Evolutionary conservation across 2,329 filamentous ascomycete genomes (phyloP).

Genomic region (Colletotrichum sp.): DNA sequence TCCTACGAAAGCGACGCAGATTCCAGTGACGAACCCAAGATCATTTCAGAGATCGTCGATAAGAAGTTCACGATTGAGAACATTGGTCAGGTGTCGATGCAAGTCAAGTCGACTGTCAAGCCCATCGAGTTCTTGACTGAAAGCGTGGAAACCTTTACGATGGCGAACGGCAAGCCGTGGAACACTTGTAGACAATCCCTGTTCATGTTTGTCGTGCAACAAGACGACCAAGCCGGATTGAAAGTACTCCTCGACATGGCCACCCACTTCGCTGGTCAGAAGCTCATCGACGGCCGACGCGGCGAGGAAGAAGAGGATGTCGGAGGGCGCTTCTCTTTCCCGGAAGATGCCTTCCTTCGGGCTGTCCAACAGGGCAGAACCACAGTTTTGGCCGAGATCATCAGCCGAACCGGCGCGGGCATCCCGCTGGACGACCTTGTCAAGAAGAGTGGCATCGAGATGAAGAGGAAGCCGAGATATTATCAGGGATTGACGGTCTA

Average conservation of each 20-base stretch:
- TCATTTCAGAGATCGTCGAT: conserved; percentile 63
- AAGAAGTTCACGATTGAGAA: conserved; percentile 78
- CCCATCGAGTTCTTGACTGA: conserved; percentile 59
- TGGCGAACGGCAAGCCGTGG: conserved; percentile 32
- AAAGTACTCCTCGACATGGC: conserved; percentile 62
- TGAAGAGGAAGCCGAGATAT: conserved; percentile 69
- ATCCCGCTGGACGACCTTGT: conserved; percentile 73
- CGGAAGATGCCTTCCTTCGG: conserved; percentile 42
- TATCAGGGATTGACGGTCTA: conserved; percentile 82
- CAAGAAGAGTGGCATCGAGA: conserved; percentile 67
- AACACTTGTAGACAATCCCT: conserved; percentile 28
- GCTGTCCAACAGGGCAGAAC: conserved; percentile 56
- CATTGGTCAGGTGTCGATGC: conserved; percentile 70
- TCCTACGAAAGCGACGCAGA: conserved; percentile 36
- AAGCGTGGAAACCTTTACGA: conserved; percentile 36
- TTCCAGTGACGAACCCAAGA: conserved; percentile 43
- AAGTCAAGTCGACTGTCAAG: conserved; percentile 68
- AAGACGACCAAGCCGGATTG: conserved; percentile 60
- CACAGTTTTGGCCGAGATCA: conserved; percentile 66
- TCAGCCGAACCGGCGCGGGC: conserved; percentile 70
- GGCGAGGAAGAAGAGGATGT: conserved; percentile 37
- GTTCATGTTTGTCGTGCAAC: conserved; percentile 52
- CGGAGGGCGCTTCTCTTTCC: conserved; percentile 41
- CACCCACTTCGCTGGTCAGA: conserved; percentile 46
- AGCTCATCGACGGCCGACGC: conserved; percentile 27